Evolutionary conservation across 1,284 basidiomycete species (phyloP), one percentile per base, ranked within the genome.

Genomic region (Tilletia caries): DNA sequence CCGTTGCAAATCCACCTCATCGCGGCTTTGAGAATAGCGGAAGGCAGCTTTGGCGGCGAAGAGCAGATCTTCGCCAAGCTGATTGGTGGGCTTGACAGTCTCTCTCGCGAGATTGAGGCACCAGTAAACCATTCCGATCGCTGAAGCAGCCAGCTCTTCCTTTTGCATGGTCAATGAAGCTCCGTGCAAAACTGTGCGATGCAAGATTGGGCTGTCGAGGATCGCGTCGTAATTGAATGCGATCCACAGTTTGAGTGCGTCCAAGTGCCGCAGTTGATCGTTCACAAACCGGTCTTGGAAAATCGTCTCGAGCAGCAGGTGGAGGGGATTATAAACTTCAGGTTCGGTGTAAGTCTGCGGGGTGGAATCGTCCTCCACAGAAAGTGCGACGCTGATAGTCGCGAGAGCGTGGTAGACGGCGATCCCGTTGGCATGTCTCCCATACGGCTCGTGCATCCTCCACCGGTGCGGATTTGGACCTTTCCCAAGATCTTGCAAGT

Each of bases 211-310:
- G 44, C 73, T 70, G 3, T 34, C 34, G 66, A 67, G 66, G 67
- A 79, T 65, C 8, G 58, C 23, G 41, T 69, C 70, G 23, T 64
- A 70, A 34, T 68, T 71, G 70, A 77, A 68, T 2, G 78, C 73
- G 29, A 79, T 48, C 64, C 75, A 79, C 13, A 79, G 69, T 3
- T 75, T 89, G 29, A 96, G 84, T 0, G 89, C 88, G 68, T 92
- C 90, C 37, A 95, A 82, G 34, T 91, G 85, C 5, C 94, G 89
- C 58, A 90, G 83, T 82, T 96, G 92, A 79, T 96, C 92, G 79
- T 92, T 92, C 73, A 95, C 87, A 52, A 97, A 86, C n/a, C 89
- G 89, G 0, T 89, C 88, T 1, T 85, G 83, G 70, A 91, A 87
- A 33, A 94, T 85, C 48, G 86, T 86, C 6, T 89, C 86, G 73